A percentile compares a stretch with the other conserved stretches of the same genome.
These are phyloP conservation scores for Leptoxyphium fumago DNA, from an alignment of 2,329 filamentous ascomycete species.

Conservation along the genomic window DNA sequence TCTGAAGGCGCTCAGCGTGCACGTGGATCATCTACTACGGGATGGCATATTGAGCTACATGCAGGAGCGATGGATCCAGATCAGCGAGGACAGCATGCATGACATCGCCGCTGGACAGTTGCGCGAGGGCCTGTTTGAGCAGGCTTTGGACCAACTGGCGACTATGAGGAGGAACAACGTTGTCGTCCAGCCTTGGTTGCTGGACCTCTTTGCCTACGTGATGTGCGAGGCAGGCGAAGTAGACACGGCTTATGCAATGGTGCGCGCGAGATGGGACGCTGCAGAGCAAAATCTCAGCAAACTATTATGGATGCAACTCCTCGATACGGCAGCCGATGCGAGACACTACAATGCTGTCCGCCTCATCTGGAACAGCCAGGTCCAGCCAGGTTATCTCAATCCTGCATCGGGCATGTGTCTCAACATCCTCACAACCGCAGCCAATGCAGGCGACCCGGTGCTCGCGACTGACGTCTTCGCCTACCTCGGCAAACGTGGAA, in stretches of 20 bases:
- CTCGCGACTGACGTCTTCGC: conserved; percentile 60
- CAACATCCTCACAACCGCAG: conserved; percentile 57
- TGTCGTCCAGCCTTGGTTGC: conserved; percentile 54
- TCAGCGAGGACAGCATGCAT: conserved; percentile 48
- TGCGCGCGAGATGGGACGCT: conserved; percentile 42
- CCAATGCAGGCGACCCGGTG: conserved; percentile 49
- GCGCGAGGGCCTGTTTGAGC: conserved; percentile 68
- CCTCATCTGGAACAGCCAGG: conserved; percentile 57
- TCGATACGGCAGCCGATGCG: conserved; percentile 58
- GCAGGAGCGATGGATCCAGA: conserved; percentile 54
- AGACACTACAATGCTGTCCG: conserved; percentile 46
- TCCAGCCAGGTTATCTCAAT: conserved; percentile 43
- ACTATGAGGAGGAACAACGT: conserved; percentile 45
- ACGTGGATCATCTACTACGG: conserved; percentile 71
- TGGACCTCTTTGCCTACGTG: conserved; percentile 60
- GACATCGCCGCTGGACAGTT: conserved; percentile 60
- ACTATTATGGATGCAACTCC: conserved; percentile 52
- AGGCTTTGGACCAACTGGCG: conserved; percentile 58
- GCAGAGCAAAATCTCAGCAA: conserved; percentile 29
- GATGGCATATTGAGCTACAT: conserved; percentile 57
- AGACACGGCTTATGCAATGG: conserved; percentile 58
- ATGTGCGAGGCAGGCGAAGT: conserved; percentile 59
- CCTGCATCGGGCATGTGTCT: conserved; percentile 51
- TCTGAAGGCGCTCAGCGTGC: conserved; percentile 61
- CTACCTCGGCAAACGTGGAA: conserved; percentile 43